Base-by-base conservation (phyloP, 345 rosid genomes). In the Euphorbia lathyris region DNA sequence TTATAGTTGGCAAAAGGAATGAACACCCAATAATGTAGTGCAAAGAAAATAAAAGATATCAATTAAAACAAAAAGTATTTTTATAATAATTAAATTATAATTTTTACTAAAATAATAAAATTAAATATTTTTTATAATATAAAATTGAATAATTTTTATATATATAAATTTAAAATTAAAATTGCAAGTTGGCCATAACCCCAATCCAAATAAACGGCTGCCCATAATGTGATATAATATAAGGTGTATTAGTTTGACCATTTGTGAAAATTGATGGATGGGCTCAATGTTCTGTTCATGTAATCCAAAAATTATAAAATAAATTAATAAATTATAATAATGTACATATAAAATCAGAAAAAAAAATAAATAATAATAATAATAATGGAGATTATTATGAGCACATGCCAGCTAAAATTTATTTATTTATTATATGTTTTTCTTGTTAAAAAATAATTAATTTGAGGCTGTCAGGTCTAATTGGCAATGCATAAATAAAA, bases 201-300 rank as follows among this genome's bases (percentile, higher is more conserved):
- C 56, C 7, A n/a, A 19, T 9, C 7, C 47, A 22, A n/a, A 29
- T 19, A 56, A 74, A 50, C 64, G 69, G 74, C 77, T 55, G 68
- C 59, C 57, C 75, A 65, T 56, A 9, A 27, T 56, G 63, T 66
- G 19, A 58, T 30, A 58, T 43, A 32, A 27, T 1, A 63, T 3
- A 13, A 29, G 63, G 38, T 45, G 52, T 5, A 13, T 30, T 69
- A 43, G 26, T 58, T 69, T 70, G 73, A 70, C 66, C 58, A 70
- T 0, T 0, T 13, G 19, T 7, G 1, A 20, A n/a, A 4, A 34
- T 34, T 5, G 22, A 12, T 29, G 73, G 13, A 26, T 42, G 23
- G 67, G 52, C 30, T 42, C 17, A 36, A 38, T 12, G 66, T n/a
- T 62, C 48, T 13, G 52, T 42, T 7, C 48, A 62, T 62, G 66